Evolutionary conservation across 768 basidiomycete species (phyloP).

Genomic region (Boletellus ananas): DNA sequence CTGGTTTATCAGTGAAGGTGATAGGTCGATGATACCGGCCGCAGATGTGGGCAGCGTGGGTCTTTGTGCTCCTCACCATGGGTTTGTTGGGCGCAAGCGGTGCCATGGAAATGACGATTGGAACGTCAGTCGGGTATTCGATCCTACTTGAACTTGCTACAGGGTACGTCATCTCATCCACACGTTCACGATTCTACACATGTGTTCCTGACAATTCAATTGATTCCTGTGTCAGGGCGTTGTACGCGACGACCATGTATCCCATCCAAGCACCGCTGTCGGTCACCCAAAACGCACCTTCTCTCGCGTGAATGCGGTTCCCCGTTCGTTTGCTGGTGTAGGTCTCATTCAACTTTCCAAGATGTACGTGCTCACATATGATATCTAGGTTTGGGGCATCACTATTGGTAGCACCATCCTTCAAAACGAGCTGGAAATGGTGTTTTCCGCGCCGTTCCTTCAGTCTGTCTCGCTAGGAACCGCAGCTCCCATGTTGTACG

Average conservation of each 20-base stretch:
- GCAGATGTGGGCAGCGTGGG: conserved; percentile 37
- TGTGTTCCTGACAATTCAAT: no score
- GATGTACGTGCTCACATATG: neutral
- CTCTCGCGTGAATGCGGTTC: conserved; percentile 36
- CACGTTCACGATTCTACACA: neutral
- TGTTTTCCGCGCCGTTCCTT: conserved; percentile 39
- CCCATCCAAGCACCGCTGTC: conserved; percentile 33
- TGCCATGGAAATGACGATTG: conserved; percentile 11
- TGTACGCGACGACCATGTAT: conserved; percentile 24
- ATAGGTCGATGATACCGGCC: conserved; percentile 37
- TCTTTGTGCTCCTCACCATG: conserved; percentile 31
- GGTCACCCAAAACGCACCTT: conserved; percentile 34
- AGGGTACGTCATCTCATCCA: conserved; percentile 5
- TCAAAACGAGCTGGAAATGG: conserved; percentile 44
- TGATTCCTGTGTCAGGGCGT: neutral
- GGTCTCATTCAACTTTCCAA: neutral
- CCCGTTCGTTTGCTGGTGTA: conserved; percentile 28
- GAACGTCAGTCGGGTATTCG: conserved; percentile 4
- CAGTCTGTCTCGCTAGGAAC: conserved; percentile 33
- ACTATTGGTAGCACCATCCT: conserved; percentile 48
- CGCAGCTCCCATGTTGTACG: conserved; percentile 36
- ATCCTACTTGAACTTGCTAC: conserved; percentile 12
- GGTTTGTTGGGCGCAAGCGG: conserved; percentile 31
- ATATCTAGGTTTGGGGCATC: conserved; percentile 47
- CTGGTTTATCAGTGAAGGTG: conserved; percentile 34